Percentiles rank a stretch among this genome's conserved stretches.
Evolutionary conservation across 495 filamentous ascomycete genomes (phyloP).

Genomic region (Annulohypoxylon maeteangense): DNA sequence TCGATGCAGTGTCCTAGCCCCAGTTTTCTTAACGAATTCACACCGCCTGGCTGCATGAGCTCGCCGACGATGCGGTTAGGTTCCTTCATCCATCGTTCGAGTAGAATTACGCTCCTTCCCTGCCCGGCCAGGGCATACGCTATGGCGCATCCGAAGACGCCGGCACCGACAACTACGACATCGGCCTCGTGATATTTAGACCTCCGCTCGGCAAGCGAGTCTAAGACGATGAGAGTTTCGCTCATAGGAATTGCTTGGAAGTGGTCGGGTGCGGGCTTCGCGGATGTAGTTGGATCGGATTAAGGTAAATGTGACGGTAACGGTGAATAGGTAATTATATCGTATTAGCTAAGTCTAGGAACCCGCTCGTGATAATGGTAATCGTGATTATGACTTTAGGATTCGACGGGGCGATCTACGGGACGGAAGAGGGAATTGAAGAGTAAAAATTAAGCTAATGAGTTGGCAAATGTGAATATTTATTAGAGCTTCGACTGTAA

Average conservation of each 20-base stretch:
- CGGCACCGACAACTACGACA: slow-evolving; percentile 89
- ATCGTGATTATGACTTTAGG: slow-evolving; percentile 1
- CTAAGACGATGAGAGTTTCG: slow-evolving; percentile 43
- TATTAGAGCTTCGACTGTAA: slow-evolving; percentile 21
- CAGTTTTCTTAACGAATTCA: slow-evolving; percentile 80
- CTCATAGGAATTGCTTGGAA: slow-evolving; percentile 40
- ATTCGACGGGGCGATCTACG: background rate
- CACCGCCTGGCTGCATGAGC: slow-evolving; percentile 91
- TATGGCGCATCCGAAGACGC: slow-evolving; percentile 88
- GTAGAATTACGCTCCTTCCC: slow-evolving; percentile 88
- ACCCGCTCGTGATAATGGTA: background rate
- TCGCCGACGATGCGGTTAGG: slow-evolving; percentile 98
- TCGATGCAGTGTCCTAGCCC: slow-evolving; percentile 87
- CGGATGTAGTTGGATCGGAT: background rate
- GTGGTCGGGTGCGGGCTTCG: slow-evolving; percentile 21
- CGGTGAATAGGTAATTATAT: background rate
- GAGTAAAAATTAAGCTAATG: background rate
- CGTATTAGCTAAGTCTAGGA: background rate
- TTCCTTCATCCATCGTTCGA: slow-evolving; percentile 90
- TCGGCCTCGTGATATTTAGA: slow-evolving; percentile 66
- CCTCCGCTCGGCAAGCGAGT: slow-evolving; percentile 55
- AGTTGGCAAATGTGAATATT: slow-evolving; percentile 16
- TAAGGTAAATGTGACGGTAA: background rate
- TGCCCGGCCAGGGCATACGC: slow-evolving; percentile 83
- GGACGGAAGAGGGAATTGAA: background rate